phyloP scores from a whole-genome alignment of 306 rosid genomes.

The Acacia melanoxylon region DNA sequence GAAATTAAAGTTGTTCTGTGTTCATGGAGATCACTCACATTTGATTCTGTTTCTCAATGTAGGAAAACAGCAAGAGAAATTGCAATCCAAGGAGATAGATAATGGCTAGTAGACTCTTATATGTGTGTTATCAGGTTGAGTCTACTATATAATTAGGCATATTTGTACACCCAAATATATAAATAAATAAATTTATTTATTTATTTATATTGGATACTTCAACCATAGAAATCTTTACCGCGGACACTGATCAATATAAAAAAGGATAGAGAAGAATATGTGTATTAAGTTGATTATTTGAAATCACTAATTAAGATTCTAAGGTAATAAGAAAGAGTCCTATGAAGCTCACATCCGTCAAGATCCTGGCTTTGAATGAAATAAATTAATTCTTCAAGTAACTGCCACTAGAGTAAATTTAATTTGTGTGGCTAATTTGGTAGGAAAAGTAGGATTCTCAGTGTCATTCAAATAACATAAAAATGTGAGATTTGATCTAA shows the following conservation, averaged over 20 bases:
- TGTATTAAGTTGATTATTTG: background rate
- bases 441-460: background rate
- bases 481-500: no score
- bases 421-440: background rate
- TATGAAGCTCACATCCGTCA: background rate
- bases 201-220: no score
- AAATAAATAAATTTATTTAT: no score
- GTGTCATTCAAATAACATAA: no score
- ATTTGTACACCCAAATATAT: no score
- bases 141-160: no score
- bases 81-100: background rate
- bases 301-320: background rate
- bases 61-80: background rate
- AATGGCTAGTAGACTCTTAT: no score
- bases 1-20: background rate
- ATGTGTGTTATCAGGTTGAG: no score
- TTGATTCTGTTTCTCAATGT: background rate
- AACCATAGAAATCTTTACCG: background rate
- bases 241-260: background rate
- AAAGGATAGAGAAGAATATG: background rate
- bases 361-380: background rate
- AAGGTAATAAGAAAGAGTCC: background rate
- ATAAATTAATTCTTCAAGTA: background rate
- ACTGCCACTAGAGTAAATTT: background rate
- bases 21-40: background rate